A percentile compares a stretch with the other conserved stretches of the same genome.
phyloP scores from a whole-genome alignment of 768 basidiomycete genomes.

The Lactarius trivialis region DNA sequence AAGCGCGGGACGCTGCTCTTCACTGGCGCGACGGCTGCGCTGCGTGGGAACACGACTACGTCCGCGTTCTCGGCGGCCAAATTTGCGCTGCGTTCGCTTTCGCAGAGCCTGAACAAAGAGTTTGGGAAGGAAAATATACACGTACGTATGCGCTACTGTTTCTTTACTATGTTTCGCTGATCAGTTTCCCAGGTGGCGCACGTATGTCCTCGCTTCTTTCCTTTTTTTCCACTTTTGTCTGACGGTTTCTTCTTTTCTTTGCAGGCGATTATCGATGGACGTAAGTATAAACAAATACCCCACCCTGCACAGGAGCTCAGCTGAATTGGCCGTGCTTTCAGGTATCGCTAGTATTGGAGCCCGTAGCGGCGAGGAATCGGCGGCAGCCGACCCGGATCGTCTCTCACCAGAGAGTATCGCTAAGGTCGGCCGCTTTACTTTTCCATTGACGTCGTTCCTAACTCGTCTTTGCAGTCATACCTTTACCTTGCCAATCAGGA shows the following conservation, averaged over 20 bases:
- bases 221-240: neutral
- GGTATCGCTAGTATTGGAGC: constrained; percentile 29
- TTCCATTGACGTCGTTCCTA: neutral
- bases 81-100: constrained; percentile 36
- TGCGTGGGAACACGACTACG: constrained; percentile 35
- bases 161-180: too few relatives aligned
- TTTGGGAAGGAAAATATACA: constrained; percentile 42
- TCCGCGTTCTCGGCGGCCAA: constrained; percentile 38
- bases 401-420: constrained; percentile 67
- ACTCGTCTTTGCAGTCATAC: constrained; percentile 42
- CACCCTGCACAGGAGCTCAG: neutral
- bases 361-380: constrained; percentile 32
- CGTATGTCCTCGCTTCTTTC: neutral
- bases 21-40: constrained; percentile 39
- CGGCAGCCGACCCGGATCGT: constrained; percentile 40
- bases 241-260: neutral
- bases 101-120: constrained; percentile 40
- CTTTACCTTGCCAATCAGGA: constrained; percentile 63
- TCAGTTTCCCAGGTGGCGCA: constrained; percentile 5
- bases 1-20: constrained; percentile 39
- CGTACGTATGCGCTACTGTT: constrained; percentile 34
- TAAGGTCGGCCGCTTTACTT: constrained; percentile 34
- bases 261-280: constrained; percentile 67
- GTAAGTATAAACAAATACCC: constrained; percentile 26
- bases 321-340: neutral